These are phyloP conservation scores for Pyrenophora seminiperda DNA, from an alignment of 2,329 filamentous ascomycete species.

Conservation along the genomic window DNA sequence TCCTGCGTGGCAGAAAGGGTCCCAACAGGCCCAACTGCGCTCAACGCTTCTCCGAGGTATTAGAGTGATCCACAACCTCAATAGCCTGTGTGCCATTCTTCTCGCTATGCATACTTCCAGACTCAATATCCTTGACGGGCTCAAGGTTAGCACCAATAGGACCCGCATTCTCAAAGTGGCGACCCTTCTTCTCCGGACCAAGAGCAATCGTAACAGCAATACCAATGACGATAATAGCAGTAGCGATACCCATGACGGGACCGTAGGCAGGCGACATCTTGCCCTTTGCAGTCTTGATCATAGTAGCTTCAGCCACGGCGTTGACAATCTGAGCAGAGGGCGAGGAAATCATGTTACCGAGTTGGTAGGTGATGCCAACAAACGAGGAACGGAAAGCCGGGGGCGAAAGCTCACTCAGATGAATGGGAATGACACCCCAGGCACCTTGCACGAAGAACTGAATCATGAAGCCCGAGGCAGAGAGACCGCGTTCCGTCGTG, in stretches of 20 bases:
- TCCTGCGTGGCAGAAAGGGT: too few relatives aligned
- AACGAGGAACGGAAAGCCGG: slow-evolving; percentile 73
- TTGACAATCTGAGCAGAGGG: slow-evolving; percentile 79
- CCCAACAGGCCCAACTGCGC: background rate
- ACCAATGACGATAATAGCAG: slow-evolving; percentile 74
- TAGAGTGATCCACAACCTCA: slow-evolving; percentile 25
- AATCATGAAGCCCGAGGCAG: slow-evolving; percentile 70
- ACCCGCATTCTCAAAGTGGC: slow-evolving; percentile 67
- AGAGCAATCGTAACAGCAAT: slow-evolving; percentile 71
- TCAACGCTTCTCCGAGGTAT: slow-evolving; percentile 13
- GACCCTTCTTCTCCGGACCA: slow-evolving; percentile 75
- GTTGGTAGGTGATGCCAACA: slow-evolving; percentile 73
- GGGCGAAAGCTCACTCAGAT: slow-evolving; percentile 75
- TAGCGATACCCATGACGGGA: slow-evolving; percentile 75
- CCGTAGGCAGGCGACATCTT: slow-evolving; percentile 71
- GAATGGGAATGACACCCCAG: slow-evolving; percentile 61
- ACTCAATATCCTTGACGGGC: slow-evolving; percentile 40
- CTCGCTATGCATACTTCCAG: slow-evolving; percentile 35
- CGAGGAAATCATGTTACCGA: slow-evolving; percentile 75
- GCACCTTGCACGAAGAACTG: slow-evolving; percentile 59
- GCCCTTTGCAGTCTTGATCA: slow-evolving; percentile 60
- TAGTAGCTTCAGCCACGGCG: slow-evolving; percentile 64
- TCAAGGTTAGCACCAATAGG: slow-evolving; percentile 54
- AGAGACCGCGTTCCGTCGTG: slow-evolving; percentile 62
- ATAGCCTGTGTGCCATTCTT: slow-evolving; percentile 30